Evolutionary conservation across 441 rosid genomes (phyloP), one percentile per base, ranked within the genome.

Genomic region (Manihot esculenta): DNA sequence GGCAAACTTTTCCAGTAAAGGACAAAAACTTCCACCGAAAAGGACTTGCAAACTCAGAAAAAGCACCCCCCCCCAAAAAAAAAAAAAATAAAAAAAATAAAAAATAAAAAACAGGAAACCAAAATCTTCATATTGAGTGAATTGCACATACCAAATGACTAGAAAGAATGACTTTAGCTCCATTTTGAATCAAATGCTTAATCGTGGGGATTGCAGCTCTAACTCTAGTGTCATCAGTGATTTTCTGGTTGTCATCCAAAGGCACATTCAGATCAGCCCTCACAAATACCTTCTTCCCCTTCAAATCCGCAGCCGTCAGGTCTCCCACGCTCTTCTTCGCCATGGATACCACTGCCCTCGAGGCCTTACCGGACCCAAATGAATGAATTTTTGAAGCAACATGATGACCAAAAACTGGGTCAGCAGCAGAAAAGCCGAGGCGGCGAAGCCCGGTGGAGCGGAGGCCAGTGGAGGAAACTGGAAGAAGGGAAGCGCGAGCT

Each of bases 181-280:
- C 95, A 48, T 87, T 86, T 60, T 80, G 74, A 54, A 82, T 87
- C 88, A 89, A 80, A 80, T 89, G 84, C 87, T 89, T 87, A 78
- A 89, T 87, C 24, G 95, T 87, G n/a, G 95, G 95, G 48, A 89
- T 12, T 18, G 95, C 95, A 64, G 95, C 95, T 42, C 95, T 82
- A 50, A 89, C 27, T 75, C 95, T 84, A 60, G 92, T 89, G 64
- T 89, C 95, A 66, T 89, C 92, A 23, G 89, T 86, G 62, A 89
- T 87, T 48, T 87, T 87, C 83, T 83, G 88, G 81, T 60, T 84
- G 30, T 86, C 92, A 76, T 89, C 92, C 66, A 89, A 72, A 26
- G 95, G 95, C n/a, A 89, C 95, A 78, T 89, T 89, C 62, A 89
- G 79, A 63, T 89, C 92, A 63, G 82, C 95, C 71, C 95, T 81